These are phyloP conservation scores for Tarenaya hassleriana DNA, from an alignment of 345 rosid species.

Conservation along the genomic window DNA sequence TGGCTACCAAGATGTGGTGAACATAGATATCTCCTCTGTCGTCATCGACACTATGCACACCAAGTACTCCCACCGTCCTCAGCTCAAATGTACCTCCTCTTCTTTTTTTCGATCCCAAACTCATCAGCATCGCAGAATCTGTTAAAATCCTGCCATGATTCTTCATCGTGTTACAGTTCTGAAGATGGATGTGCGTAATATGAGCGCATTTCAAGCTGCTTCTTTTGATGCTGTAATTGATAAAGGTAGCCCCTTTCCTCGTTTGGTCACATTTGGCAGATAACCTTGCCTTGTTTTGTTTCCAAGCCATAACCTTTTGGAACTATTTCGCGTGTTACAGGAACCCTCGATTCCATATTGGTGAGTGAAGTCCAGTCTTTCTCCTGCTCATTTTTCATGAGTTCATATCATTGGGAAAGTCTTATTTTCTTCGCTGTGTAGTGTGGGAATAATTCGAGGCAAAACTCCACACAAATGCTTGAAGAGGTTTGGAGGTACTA, in stretches of 20 bases:
- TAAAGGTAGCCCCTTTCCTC: constrained; percentile 42
- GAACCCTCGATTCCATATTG: constrained; percentile 85
- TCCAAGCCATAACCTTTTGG: constrained; percentile 9
- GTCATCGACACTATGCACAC: constrained; percentile 60
- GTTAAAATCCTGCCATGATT: neutral
- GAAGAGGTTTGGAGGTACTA: constrained; percentile 74
- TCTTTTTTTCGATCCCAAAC: constrained; percentile 8
- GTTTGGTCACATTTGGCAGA: neutral
- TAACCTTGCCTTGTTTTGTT: neutral
- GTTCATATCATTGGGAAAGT: constrained; percentile 7
- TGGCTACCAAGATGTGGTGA: constrained; percentile 76
- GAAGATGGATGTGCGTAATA: constrained; percentile 74
- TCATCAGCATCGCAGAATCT: neutral
- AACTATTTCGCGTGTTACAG: constrained; percentile 31
- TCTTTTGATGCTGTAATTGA: constrained; percentile 75
- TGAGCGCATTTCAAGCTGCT: constrained; percentile 51
- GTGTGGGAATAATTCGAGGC: constrained; percentile 75
- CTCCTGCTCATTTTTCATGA: neutral
- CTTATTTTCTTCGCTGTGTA: constrained; percentile 22
- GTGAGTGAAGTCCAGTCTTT: constrained; percentile 40
- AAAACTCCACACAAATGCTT: constrained; percentile 68
- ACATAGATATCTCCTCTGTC: constrained; percentile 66
- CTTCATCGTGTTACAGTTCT: constrained; percentile 39
- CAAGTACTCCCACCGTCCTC: constrained; percentile 49
- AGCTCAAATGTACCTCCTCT: constrained; percentile 49